Evolutionary conservation across 2,329 filamentous ascomycete species (phyloP), one percentile per base, ranked within the genome.

Genomic region (Ophiostoma himal-ulmi): DNA sequence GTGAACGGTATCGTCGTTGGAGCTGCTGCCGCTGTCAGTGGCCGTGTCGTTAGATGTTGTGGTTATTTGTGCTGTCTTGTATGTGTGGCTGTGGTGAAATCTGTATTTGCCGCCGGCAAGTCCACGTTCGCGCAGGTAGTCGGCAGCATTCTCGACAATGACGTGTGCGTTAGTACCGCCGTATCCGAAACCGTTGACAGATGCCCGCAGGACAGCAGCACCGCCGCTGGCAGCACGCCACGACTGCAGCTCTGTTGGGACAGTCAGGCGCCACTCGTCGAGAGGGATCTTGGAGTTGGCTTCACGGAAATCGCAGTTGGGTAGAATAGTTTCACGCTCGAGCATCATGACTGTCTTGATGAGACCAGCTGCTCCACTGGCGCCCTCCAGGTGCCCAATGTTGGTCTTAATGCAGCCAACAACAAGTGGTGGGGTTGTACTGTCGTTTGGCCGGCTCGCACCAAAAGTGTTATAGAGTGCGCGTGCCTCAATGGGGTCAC

Each of bases 101-200:
- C 22, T 13, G 36, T 68, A 68, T 1, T 22, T 7, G 1, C 68
- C 22, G 1, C 62, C 57, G 6, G n/a, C 26, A 14, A 68, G 62
- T 36, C 68, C 69, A 30, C 26, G 68, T 22, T 36, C 22, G 22
- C 39, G 22, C 37, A 71, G 30, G 26, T 70, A 71, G 60, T 72
- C 71, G 8, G 66, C 78, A 1, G 82, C 81, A 71, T 83, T 82
- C 54, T 77, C 74, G 6, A 76, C 44, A 67, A 76, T 75, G 13
- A 66, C 68, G 64, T 77, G 75, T 6, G 75, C 71, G 36, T 75
- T 77, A 36, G 77, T 75, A 10, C 75, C 75, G 6, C 80, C 82
- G 20, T 80, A 82, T 0, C 82, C 82, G 69, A 84, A 84, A 34
- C 77, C 79, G 75, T 84, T 84, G 71, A 84, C 76, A 69, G 82